phyloP scores from a whole-genome alignment of 1,284 basidiomycete species.

The Moniliella sp. region DNA sequence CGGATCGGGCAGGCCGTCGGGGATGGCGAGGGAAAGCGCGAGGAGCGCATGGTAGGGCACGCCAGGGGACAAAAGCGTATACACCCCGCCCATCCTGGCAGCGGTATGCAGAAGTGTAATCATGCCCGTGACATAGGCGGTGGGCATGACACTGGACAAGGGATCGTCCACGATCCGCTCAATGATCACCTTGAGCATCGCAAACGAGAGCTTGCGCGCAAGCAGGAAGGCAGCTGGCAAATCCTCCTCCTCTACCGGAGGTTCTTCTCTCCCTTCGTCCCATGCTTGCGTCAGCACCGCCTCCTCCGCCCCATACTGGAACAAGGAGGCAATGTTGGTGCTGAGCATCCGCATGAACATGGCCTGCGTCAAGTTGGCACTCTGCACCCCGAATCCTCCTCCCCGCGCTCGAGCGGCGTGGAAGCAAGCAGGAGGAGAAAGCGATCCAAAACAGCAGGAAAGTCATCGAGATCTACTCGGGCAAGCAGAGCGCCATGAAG shows the following conservation, averaged over 20 bases:
- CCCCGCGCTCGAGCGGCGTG: neutral
- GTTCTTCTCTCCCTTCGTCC: constrained; percentile 4
- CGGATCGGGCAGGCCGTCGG: no score
- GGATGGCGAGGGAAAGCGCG: constrained; percentile 1
- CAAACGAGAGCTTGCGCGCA: constrained; percentile 68
- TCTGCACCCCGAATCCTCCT: neutral
- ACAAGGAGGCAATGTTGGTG: constrained; percentile 59
- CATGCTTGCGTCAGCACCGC: constrained; percentile 41
- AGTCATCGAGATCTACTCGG: constrained; percentile 75
- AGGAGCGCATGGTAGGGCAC: no score
- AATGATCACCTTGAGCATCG: constrained; percentile 47
- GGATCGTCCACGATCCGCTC: no score
- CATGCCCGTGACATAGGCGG: neutral
- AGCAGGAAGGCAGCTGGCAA: no score
- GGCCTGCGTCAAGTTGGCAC: constrained; percentile 44
- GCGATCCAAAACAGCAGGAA: constrained; percentile 53
- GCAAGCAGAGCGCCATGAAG: constrained; percentile 91
- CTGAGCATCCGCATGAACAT: constrained; percentile 91
- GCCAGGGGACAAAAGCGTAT: no score
- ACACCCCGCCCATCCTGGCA: no score
- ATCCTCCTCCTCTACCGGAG: no score
- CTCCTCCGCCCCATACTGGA: constrained; percentile 70
- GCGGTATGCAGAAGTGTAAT: no score
- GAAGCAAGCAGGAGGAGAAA: constrained; percentile 37
- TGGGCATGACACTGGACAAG: neutral